Evolutionary conservation across 495 filamentous ascomycete genomes (phyloP), one percentile per base, ranked within the genome.

Genomic region (Recurvomyces mirabilis): DNA sequence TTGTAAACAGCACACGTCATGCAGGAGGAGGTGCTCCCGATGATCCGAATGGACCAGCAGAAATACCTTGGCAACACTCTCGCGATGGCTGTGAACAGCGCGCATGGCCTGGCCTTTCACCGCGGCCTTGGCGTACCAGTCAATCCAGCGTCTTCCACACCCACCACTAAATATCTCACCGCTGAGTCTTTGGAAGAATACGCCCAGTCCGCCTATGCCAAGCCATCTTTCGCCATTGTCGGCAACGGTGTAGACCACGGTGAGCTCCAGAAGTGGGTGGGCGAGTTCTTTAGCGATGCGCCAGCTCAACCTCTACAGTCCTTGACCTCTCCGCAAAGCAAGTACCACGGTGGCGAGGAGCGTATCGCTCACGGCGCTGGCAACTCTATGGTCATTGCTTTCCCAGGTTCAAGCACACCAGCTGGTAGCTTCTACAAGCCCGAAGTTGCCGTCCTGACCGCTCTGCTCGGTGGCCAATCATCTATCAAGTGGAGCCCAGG

Each of bases 401-500:
- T 99, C 77, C 83, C 87, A 31, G 89, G 91, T 35, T 87, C 85
- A 40, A 78, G 82, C 61, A 78, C 81, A 29, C 76, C 74, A 56
- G 77, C 79, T 39, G 71, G 78, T 47, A 69, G 71, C 38, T 72
- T 72, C 47, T 89, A 79, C 73, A 87, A 93, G 72, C 82, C 89
- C 46, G 93, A 94, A 70, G 76, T 82, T 54, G 76, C 79, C 44
- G 87, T 99, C 48, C 79, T 99, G 19, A 77, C 84, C 47, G 81
- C 86, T 38, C 78, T 99, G 5, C 80, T 99, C 22, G 91, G 91
- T 57, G 91, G 93, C 31, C 67, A 87, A 64, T 80, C 86, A 47
- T 78, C 67, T 63, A 89, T 95, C 71, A 96, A 96, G 70, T 96
- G 91, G 91, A 82, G 82, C 20, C 71, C 86, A 42, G 93, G 91